Conservation (phyloP, 768 basidiomycete species). For the Rossbeevera mucosa region DNA sequence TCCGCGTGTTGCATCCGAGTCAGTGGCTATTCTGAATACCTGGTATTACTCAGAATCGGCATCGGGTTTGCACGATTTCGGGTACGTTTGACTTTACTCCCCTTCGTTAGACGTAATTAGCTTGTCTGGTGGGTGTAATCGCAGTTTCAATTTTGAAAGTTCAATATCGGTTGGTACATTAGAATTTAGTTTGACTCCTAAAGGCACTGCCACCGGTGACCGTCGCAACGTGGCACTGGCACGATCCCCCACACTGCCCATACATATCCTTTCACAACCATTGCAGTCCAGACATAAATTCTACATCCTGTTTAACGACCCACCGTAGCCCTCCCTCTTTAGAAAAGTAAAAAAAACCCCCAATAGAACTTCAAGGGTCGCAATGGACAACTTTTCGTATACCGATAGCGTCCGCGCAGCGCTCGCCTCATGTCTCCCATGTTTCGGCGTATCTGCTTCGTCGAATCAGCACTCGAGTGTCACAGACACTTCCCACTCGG, state of each 20-base stretch:
- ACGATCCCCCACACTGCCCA: not conserved
- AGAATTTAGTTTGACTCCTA: no score
- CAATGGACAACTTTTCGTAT: slow-evolving; percentile 54
- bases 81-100: no score
- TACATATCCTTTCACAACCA: not conserved
- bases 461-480: slow-evolving; percentile 8
- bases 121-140: no score
- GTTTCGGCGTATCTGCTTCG: slow-evolving; percentile 41
- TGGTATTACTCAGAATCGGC: no score
- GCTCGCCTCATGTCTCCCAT: slow-evolving; percentile 56
- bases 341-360: not conserved
- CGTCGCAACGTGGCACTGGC: not conserved
- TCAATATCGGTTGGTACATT: no score
- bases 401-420: slow-evolving; percentile 57
- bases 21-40: no score
- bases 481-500: slow-evolving; percentile 9
- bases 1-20: no score
- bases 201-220: no score
- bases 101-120: no score
- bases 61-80: no score
- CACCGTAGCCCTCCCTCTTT: not conserved
- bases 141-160: no score
- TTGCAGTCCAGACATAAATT: not conserved
- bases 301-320: not conserved
- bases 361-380: not conserved